phyloP scores from a whole-genome alignment of 2,329 filamentous ascomycete genomes.

The Fusarium temperatum region DNA sequence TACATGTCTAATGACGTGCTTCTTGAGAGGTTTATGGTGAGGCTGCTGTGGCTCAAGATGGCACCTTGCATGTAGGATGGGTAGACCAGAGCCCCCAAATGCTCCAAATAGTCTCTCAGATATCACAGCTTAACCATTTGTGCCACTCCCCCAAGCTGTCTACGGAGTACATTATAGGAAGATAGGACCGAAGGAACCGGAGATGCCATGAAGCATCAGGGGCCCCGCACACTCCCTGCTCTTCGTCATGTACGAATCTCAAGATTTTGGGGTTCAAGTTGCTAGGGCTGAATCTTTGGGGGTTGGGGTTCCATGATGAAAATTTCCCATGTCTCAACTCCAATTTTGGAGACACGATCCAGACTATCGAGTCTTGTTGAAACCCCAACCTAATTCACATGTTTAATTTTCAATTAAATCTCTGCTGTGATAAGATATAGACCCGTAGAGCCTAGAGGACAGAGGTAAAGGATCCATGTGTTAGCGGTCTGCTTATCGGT shows the following conservation, averaged over 20 bases:
- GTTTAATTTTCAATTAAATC: not conserved
- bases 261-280: conserved; percentile 28
- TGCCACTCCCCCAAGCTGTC: not conserved
- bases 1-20: not conserved
- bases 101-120: not conserved
- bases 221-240: not conserved
- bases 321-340: conserved; percentile 18
- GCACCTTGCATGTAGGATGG: not conserved
- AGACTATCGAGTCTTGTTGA: conserved; percentile 23
- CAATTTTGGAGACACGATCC: not conserved
- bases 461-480: not conserved
- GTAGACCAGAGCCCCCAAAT: conserved; percentile 12
- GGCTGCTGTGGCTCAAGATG: not conserved
- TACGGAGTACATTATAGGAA: not conserved
- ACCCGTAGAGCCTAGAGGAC: not conserved
- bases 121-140: not conserved
- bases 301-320: conserved; percentile 32
- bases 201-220: not conserved
- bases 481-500: conserved; percentile 13
- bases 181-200: not conserved
- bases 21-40: not conserved
- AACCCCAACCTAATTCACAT: conserved; percentile 36
- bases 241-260: not conserved
- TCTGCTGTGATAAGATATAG: not conserved
- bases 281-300: conserved; percentile 32